These are phyloP conservation scores for Mortierella sp. DNA, from an alignment of 371 early-diverging fungal genomes.

Conservation along the genomic window DNA sequence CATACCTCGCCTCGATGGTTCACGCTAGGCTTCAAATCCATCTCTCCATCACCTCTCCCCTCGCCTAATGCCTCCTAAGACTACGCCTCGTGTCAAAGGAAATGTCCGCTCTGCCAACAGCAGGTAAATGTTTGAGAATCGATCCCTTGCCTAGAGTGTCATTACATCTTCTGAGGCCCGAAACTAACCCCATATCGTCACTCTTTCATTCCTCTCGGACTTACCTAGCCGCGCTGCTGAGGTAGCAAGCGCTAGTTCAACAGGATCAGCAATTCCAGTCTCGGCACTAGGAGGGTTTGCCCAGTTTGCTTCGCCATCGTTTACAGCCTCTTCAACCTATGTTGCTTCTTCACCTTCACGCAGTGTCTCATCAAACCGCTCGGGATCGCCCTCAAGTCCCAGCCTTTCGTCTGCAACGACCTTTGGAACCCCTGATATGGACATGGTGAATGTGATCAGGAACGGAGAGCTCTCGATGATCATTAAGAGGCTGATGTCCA, in stretches of 20 bases:
- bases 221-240: slow-evolving; percentile 77
- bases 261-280: slow-evolving; percentile 58
- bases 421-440: slow-evolving; percentile 30
- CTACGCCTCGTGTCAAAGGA: slow-evolving; percentile 71
- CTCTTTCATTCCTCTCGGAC: neutral
- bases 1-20: neutral
- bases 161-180: neutral
- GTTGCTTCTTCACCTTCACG: slow-evolving; percentile 42
- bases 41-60: slow-evolving; percentile 9
- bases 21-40: neutral
- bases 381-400: slow-evolving; percentile 37
- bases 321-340: slow-evolving; percentile 43
- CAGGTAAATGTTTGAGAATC: slow-evolving; percentile 59
- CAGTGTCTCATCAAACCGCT: slow-evolving; percentile 25
- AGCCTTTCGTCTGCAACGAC: slow-evolving; percentile 21
- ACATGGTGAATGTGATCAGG: slow-evolving; percentile 28
- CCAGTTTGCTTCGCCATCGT: slow-evolving; percentile 62
- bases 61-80: slow-evolving; percentile 53
- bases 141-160: neutral
- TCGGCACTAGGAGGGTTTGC: slow-evolving; percentile 72
- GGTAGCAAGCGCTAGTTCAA: slow-evolving; percentile 54
- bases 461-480: slow-evolving; percentile 68
- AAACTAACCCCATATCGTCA: neutral
- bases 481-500: slow-evolving; percentile 67
- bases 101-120: slow-evolving; percentile 77